These are phyloP conservation scores for Lantana camara DNA, from an alignment of 257 asterid genomes.

Conservation along the genomic window DNA sequence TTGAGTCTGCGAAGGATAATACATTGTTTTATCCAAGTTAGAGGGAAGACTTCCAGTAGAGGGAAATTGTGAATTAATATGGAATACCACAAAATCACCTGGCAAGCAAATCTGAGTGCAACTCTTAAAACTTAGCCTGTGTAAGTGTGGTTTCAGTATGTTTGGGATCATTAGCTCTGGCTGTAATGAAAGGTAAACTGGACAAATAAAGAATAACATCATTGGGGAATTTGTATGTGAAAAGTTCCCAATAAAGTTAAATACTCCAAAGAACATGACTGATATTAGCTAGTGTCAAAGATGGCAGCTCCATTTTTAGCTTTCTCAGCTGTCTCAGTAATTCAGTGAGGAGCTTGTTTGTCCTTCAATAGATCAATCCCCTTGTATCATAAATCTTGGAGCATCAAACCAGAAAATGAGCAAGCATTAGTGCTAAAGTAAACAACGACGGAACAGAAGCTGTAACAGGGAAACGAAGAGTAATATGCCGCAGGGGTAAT, in stretches of 20 bases:
- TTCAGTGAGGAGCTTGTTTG: conserved; percentile 87
- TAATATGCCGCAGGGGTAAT: neutral
- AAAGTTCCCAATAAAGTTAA: conserved; percentile 8
- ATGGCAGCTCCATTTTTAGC: conserved; percentile 81
- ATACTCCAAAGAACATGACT: conserved; percentile 45
- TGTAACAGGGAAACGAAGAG: too few relatives aligned
- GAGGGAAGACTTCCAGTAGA: neutral
- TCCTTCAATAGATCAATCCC: conserved; percentile 82
- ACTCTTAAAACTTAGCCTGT: conserved; percentile 73
- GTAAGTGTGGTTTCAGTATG: conserved; percentile 78
- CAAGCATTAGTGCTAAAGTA: neutral
- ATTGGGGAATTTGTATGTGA: conserved; percentile 2
- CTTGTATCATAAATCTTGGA: conserved; percentile 11
- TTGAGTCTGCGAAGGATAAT: conserved; percentile 55
- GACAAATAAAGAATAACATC: conserved; percentile 1
- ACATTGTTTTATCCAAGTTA: too few relatives aligned
- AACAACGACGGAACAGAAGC: too few relatives aligned
- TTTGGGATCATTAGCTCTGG: conserved; percentile 98
- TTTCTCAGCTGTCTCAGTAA: conserved; percentile 89
- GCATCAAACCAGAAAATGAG: neutral
- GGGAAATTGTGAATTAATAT: neutral
- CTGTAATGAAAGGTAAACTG: conserved; percentile 84
- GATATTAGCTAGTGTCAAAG: conserved; percentile 82
- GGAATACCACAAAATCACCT: conserved; percentile 40
- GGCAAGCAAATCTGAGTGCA: conserved; percentile 79